A percentile compares a stretch with the other conserved stretches of the same genome.
These are phyloP conservation scores for Brassica carinata DNA, from an alignment of 345 rosid species.

Conservation along the genomic window DNA sequence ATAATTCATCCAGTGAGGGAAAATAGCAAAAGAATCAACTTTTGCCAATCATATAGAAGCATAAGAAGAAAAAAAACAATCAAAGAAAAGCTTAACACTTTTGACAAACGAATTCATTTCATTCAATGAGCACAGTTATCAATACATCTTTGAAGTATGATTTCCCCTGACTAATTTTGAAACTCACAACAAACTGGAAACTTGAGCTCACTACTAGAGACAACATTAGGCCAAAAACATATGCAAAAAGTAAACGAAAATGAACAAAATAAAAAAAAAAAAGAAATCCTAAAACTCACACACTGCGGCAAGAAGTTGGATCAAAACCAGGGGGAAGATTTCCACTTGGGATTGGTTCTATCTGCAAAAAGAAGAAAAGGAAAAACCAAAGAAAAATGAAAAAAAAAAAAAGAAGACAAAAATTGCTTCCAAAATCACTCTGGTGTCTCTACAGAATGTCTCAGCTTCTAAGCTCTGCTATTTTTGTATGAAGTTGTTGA, in stretches of 20 bases:
- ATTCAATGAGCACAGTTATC: slow-evolving; percentile 1
- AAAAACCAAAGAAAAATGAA: slow-evolving; percentile 22
- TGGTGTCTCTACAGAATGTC: slow-evolving; percentile 2
- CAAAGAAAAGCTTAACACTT: neutral
- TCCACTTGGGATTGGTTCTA: slow-evolving; percentile 45
- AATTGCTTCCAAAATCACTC: slow-evolving; percentile 16
- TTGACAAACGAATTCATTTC: neutral
- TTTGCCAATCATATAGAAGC: too few species aligned
- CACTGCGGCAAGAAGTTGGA: slow-evolving; percentile 99
- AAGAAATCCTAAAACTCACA: slow-evolving; percentile 77
- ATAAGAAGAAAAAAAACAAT: too few species aligned
- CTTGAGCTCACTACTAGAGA: slow-evolving; percentile 17
- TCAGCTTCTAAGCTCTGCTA: slow-evolving; percentile 4
- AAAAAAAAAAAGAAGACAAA: slow-evolving; percentile 16
- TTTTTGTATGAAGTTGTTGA: slow-evolving; percentile 13
- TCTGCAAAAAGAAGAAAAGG: slow-evolving; percentile 48
- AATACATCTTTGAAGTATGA: neutral
- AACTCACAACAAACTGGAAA: neutral
- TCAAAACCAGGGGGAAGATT: too few species aligned
- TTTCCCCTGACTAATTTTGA: neutral
- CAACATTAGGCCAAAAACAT: neutral
- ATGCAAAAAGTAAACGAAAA: slow-evolving; percentile 19
- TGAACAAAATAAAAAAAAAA: slow-evolving; percentile 2
- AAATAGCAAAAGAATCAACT: too few species aligned
- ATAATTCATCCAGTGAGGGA: neutral